A percentile compares a stretch with the other conserved stretches of the same genome.
phyloP scores from a whole-genome alignment of 345 rosid species.

The Gossypium sturtianum region DNA sequence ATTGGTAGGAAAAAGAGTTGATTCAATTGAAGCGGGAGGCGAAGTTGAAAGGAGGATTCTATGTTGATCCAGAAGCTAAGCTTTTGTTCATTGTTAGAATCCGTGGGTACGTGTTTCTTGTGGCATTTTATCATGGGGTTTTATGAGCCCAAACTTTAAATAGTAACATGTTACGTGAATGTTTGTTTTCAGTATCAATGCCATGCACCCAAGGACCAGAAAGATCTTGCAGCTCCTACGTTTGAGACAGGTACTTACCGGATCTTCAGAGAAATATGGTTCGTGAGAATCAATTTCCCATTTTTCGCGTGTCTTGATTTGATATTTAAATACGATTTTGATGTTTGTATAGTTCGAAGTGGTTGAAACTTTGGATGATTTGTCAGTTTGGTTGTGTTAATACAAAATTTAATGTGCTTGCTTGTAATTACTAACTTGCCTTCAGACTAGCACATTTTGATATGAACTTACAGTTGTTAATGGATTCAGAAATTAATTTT shows the following conservation, averaged over 20 bases:
- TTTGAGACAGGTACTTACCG: conserved; percentile 65
- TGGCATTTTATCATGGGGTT: neutral
- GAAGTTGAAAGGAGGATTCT: conserved; percentile 77
- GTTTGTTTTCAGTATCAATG: conserved; percentile 56
- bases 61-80: conserved; percentile 88
- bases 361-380: neutral
- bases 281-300: neutral
- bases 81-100: conserved; percentile 74
- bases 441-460: neutral
- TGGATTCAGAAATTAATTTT: neutral
- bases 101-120: conserved; percentile 46
- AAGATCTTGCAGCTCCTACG: conserved; percentile 87
- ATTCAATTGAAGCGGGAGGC: conserved; percentile 79
- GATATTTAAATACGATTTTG: neutral
- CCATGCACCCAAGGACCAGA: conserved; percentile 78
- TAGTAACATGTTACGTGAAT: neutral
- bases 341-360: neutral
- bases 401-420: neutral
- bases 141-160: neutral
- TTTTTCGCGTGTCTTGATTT: neutral
- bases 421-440: neutral
- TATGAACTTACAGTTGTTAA: neutral
- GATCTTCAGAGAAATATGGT: neutral
- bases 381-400: neutral
- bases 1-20: conserved; percentile 52